Conservation (phyloP, 163 green algal species). For the Scenedesmus sp. region DNA sequence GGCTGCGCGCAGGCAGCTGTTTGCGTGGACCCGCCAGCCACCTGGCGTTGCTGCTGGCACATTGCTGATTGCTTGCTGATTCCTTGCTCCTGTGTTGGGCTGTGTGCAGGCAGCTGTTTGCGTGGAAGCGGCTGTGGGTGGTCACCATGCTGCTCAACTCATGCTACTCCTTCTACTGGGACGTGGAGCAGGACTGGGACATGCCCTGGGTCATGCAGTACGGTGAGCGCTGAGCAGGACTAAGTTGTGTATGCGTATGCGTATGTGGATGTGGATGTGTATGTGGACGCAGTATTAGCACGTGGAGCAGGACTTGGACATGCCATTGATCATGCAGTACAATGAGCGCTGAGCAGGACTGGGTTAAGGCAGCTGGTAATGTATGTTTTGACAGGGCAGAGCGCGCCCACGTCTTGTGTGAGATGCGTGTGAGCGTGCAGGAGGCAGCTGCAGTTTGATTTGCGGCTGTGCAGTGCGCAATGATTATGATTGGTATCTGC, state of each 20-base stretch:
- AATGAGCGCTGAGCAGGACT: conserved; percentile 72
- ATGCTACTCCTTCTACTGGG: conserved; percentile 96
- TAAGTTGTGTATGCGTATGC: too few species aligned
- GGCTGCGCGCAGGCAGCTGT: not conserved
- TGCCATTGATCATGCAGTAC: too few species aligned
- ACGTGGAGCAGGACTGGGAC: conserved; percentile 96
- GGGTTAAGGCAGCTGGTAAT: conserved; percentile 79
- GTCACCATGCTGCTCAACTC: conserved; percentile 85
- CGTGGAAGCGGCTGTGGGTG: conserved; percentile 83
- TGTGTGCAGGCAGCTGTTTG: not conserved
- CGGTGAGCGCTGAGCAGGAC: conserved; percentile 42
- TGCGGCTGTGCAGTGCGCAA: too few species aligned
- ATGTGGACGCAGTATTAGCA: not conserved
- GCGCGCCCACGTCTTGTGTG: not conserved
- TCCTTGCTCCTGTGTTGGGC: not conserved
- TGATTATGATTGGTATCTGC: too few species aligned
- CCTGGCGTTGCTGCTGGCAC: not conserved
- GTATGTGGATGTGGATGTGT: not conserved
- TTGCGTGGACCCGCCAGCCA: not conserved
- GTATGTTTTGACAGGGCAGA: conserved; percentile 69
- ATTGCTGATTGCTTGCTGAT: not conserved
- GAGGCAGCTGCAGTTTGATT: too few species aligned
- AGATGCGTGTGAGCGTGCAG: too few species aligned
- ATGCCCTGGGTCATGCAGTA: conserved; percentile 78
- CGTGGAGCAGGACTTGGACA: not conserved